These are phyloP conservation scores for Rhizopus stolonifer DNA, from an alignment of 371 early-diverging fungal genomes.

Conservation along the genomic window DNA sequence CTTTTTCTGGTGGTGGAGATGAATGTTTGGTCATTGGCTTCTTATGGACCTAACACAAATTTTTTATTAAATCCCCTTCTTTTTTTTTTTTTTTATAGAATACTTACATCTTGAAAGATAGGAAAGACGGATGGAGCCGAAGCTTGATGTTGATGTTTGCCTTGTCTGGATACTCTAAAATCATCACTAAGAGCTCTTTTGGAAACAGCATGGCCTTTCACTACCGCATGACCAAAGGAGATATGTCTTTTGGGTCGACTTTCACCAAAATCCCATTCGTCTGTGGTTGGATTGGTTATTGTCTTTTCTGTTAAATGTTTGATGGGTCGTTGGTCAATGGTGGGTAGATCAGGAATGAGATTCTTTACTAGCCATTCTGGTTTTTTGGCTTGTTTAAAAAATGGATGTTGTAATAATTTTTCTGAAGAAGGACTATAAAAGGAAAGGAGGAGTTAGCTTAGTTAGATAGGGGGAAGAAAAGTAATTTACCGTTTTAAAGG, in stretches of 20 bases:
- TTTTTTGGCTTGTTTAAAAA: conserved; percentile 79
- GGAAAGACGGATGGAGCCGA: conserved; percentile 10
- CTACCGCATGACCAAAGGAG: conserved; percentile 50
- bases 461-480: no score
- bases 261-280: conserved; percentile 49
- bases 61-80: conserved; percentile 9
- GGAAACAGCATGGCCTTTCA: conserved; percentile 16
- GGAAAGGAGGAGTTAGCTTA: background rate
- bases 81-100: background rate
- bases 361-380: conserved; percentile 64
- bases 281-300: conserved; percentile 20
- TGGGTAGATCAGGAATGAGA: conserved; percentile 64
- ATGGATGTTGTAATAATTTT: conserved; percentile 74
- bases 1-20: conserved; percentile 16
- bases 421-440: conserved; percentile 70
- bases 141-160: conserved; percentile 14
- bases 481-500: conserved; percentile 65
- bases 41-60: no score
- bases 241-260: conserved; percentile 38
- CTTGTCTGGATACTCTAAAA: conserved; percentile 6
- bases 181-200: conserved; percentile 24
- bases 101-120: conserved; percentile 1
- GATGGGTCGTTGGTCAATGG: conserved; percentile 62
- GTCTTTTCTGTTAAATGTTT: conserved; percentile 37
- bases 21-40: conserved; percentile 8